These are phyloP conservation scores for Schizothecium vesticola DNA, from an alignment of 495 filamentous ascomycete species.

Conservation along the genomic window DNA sequence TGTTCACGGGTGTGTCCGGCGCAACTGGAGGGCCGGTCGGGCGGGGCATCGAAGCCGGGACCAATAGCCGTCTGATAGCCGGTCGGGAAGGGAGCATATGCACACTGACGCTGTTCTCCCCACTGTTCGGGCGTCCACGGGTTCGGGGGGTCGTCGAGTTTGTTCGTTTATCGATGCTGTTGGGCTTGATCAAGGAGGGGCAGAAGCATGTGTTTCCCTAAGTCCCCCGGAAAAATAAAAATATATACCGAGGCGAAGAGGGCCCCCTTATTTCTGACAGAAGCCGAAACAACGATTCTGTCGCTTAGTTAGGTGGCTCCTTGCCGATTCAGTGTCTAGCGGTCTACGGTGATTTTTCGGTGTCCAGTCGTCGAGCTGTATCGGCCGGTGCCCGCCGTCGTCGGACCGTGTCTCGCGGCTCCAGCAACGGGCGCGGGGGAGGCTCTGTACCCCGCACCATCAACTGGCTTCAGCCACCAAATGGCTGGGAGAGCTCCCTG, in stretches of 20 bases:
- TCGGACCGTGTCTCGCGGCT: constrained; percentile 4
- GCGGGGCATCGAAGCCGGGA: constrained; percentile 41
- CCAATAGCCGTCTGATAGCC: constrained; percentile 25
- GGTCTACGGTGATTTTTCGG: constrained; percentile 15
- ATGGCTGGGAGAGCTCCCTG: neutral
- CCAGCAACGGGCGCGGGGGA: constrained; percentile 1
- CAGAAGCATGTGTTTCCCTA: neutral
- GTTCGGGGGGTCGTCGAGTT: neutral
- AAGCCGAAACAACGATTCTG: neutral
- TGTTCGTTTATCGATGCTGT: neutral
- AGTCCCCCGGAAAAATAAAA: neutral
- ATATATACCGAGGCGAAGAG: neutral
- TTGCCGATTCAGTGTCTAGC: neutral
- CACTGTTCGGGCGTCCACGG: neutral
- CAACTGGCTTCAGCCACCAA: constrained; percentile 4
- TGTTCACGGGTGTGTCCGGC: constrained; percentile 44
- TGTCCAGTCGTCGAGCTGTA: neutral
- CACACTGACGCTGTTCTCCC: constrained; percentile 8
- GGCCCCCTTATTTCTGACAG: neutral
- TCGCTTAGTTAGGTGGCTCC: neutral
- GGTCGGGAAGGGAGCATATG: constrained; percentile 26
- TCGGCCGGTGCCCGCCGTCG: constrained; percentile 13
- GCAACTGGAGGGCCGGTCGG: constrained; percentile 14
- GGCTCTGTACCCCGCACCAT: constrained; percentile 5
- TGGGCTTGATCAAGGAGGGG: neutral